These are phyloP conservation scores for Penicillium taxi DNA, from an alignment of 495 filamentous ascomycete genomes.

Conservation along the genomic window DNA sequence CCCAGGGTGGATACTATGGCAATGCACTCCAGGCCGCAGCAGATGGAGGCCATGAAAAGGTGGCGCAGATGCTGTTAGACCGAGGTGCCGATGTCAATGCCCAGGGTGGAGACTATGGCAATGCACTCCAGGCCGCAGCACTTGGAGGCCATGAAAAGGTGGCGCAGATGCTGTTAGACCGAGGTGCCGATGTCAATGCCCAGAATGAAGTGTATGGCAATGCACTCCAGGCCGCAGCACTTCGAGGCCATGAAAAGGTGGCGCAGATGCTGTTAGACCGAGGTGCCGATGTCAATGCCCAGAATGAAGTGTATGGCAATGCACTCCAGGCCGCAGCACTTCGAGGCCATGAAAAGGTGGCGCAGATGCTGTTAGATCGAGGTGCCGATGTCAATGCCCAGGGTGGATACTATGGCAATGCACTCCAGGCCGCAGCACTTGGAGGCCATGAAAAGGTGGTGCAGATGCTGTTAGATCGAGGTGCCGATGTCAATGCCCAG, in stretches of 20 bases:
- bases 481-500: too few species aligned
- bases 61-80: slow-evolving; percentile 12
- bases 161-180: slow-evolving; percentile 13
- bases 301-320: too few species aligned
- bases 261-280: slow-evolving; percentile 20
- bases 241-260: slow-evolving; percentile 9
- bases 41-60: slow-evolving; percentile 2
- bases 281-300: slow-evolving; percentile 19
- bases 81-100: slow-evolving; percentile 12
- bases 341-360: too few species aligned
- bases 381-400: too few species aligned
- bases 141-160: slow-evolving; percentile 1
- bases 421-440: too few species aligned
- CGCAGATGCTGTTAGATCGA: too few species aligned
- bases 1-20: neutral
- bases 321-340: too few species aligned
- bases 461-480: too few species aligned
- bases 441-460: too few species aligned
- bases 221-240: slow-evolving; percentile 8
- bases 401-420: too few species aligned
- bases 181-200: slow-evolving; percentile 14
- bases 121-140: slow-evolving; percentile 14
- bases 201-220: slow-evolving; percentile 4
- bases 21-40: slow-evolving; percentile 17
- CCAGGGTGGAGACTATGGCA: slow-evolving; percentile 3